Conservation (phyloP, 2,329 filamentous ascomycete species). For the Cercospora berteroae region DNA sequence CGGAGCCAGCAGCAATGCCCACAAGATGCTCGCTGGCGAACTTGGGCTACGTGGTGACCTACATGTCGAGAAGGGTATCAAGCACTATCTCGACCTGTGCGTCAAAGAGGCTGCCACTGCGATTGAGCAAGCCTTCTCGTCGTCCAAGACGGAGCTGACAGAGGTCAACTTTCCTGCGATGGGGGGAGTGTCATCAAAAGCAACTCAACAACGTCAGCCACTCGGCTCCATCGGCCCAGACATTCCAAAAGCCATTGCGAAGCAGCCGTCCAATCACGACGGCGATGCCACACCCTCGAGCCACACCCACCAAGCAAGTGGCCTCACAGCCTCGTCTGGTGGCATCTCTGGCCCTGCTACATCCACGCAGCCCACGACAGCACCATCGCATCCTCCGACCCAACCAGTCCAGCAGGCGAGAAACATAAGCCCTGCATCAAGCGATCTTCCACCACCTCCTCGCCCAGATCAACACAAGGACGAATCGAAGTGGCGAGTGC, state of each 20-base stretch:
- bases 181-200: not conserved
- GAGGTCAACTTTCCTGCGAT: constrained; percentile 1
- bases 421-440: not conserved
- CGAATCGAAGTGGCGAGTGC: not conserved
- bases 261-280: not conserved
- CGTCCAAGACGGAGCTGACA: not conserved
- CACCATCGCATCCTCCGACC: not conserved
- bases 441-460: not conserved
- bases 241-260: not conserved
- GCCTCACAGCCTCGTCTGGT: not conserved
- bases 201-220: not conserved
- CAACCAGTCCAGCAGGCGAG: not conserved
- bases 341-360: not conserved
- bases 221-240: not conserved
- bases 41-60: not conserved
- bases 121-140: not conserved
- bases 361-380: not conserved
- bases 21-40: not conserved
- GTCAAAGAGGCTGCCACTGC: not conserved
- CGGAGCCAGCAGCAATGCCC: not conserved
- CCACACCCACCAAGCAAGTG: not conserved
- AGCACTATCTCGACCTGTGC: not conserved
- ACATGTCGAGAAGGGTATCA: not conserved
- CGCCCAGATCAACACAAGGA: not conserved
- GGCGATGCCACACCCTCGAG: not conserved